Percentiles rank a stretch among this genome's conserved stretches.
phyloP scores from a whole-genome alignment of 495 filamentous ascomycete genomes.

The Aspergillus funiculosus region DNA sequence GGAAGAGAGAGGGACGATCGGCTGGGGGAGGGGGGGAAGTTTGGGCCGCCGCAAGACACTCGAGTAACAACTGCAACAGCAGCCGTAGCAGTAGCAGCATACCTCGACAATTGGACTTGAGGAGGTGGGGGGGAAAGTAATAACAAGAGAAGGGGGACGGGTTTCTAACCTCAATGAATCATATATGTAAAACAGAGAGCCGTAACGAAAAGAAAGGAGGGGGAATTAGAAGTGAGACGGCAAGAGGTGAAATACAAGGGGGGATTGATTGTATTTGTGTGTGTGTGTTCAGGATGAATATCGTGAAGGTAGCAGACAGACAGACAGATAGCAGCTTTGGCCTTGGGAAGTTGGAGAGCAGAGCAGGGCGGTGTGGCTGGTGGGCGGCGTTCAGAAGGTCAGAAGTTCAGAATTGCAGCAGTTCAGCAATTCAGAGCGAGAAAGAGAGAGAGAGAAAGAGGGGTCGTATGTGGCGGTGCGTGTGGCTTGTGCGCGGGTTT shows the following conservation, averaged over 20 bases:
- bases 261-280: no score
- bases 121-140: no score
- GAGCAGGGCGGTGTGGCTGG: conserved; percentile 21
- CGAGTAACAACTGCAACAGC: no score
- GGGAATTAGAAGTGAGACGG: conserved; percentile 18
- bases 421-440: no score
- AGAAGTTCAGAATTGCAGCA: no score
- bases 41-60: conserved; percentile 39
- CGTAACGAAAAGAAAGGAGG: background rate
- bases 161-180: conserved; percentile 4
- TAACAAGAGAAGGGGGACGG: conserved; percentile 11
- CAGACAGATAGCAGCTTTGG: conserved; percentile 6
- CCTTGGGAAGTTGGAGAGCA: conserved; percentile 8
- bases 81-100: conserved; percentile 24
- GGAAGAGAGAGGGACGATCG: no score
- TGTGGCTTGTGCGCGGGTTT: conserved; percentile 13
- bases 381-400: conserved; percentile 1
- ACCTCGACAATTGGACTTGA: conserved; percentile 30
- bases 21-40: conserved; percentile 43
- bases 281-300: conserved; percentile 17
- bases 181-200: conserved; percentile 2
- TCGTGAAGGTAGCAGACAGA: conserved; percentile 19
- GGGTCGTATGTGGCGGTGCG: conserved; percentile 24
- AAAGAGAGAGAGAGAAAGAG: conserved; percentile 9
- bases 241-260: conserved; percentile 28